Base-by-base conservation (phyloP, 352 stramenopile genomes). In the Phytophthora pistaciae region DNA sequence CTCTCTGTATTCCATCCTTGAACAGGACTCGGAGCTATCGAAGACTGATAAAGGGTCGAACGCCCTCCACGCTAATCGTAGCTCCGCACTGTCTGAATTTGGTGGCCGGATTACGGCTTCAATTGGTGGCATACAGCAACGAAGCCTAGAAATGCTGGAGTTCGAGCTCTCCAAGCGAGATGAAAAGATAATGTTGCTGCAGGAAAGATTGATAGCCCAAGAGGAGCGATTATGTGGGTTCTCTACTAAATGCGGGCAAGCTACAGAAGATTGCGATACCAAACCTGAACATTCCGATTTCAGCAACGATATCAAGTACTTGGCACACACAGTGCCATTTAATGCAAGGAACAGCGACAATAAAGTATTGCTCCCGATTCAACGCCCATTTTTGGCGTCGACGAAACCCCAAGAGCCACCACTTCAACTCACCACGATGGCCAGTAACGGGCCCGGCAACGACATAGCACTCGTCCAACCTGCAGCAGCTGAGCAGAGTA, bases 131-230 rank as follows among this genome's bases (percentile, higher is more conserved):
- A 50, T n/a, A 11, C 16, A 40, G 9, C n/a, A 60, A 46, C 14
- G 11, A 6, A 50, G 23, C 10, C 20, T 54, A 25, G 18, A 66
- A 36, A 3, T 21, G n/a, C 18, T 69, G 0, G 33, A 74, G n/a
- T 57, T 80, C 21, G 70, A 80, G 50, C n/a, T 75, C 10, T 44
- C 33, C 20, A 73, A 66, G 23, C 63, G 53, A 54, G 55, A 78
- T 48, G 74, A 80, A 60, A 73, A 68, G 27, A 60, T 76, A 33
- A 18, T 75, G 25, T 23, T 78, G 23, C 44, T 80, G 18, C 60
- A 78, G 18, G 53, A 73, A 29, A 58, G 20, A 21, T 27, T 79
- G n/a, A 36, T 64, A 4, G 14, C 66, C 13, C 58, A 64, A 60
- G 54, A 71, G 13, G 31, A 52, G 13, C 42, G 60, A 56, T 38